Evolutionary conservation across 768 basidiomycete genomes (phyloP), one percentile per base, ranked within the genome.

Genomic region (Leucocoprinus birnbaumii): DNA sequence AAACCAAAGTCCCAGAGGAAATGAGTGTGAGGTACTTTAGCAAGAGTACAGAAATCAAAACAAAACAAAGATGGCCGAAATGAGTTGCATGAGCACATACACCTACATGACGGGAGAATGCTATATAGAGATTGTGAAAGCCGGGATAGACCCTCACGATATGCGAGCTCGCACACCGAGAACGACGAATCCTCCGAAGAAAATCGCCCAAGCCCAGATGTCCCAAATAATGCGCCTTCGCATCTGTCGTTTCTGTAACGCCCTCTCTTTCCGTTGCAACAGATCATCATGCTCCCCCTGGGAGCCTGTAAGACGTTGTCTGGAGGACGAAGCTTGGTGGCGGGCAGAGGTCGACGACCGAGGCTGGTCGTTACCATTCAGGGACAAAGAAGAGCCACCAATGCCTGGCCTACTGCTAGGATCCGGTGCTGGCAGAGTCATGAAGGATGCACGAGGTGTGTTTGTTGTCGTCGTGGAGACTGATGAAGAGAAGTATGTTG

Each of bases 201-300:
- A 55, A 10, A 55, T 42, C 10, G n/a, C 21, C 84, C 91, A 94
- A 21, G 89, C 85, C 14, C 86, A 84, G n/a, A 90, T 63, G 67
- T 95, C 91, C 89, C 92, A 94, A 14, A 86, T 67, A 37, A 96
- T 71, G 26, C 94, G 78, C 60, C 82, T 82, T 37, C 83, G 82
- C 42, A 86, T 77, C 61, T 93, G 81, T 44, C 80, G 77, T 52
- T 81, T 81, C 70, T 97, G 94, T 56, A 98, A 71, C 40, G 85
- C 84, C 44, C 83, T 76, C 69, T 98, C 94, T 72, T 98, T 98
- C 58, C 89, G 79, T 62, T 89, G 84, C 27, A 98, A 72, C 19
- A 98, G 81, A 54, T 89, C 85, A 63, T 91, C 88, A 18, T 74
- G 69, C 13, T 74, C 68, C 38, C 43, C 40, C 59, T 54, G 19